Percentiles rank a stretch among this genome's conserved stretches.
Conservation (phyloP, 306 rosid genomes). For the Acacia crassicarpa region DNA sequence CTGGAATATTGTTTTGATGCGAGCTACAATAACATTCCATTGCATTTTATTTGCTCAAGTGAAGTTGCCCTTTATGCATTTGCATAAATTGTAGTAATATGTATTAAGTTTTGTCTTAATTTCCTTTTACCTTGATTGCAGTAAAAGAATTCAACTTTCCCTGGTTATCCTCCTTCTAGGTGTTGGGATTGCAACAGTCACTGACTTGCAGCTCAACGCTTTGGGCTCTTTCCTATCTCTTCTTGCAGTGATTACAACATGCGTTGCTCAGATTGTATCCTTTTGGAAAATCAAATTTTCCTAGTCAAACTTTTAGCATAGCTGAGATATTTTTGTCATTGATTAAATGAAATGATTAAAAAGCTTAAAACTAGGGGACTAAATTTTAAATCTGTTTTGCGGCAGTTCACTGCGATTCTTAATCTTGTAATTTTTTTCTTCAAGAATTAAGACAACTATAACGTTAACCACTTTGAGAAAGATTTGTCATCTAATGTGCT, state of each 20-base stretch:
- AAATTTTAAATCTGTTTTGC: background rate
- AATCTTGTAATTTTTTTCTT: background rate
- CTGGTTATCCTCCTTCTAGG: conserved; percentile 78
- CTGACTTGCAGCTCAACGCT: conserved; percentile 89
- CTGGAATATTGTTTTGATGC: conserved; percentile 20
- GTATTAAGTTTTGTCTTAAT: conserved; percentile 24
- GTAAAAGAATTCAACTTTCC: conserved; percentile 70
- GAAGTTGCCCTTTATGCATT: background rate
- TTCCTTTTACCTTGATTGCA: conserved; percentile 26
- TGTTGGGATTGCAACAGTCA: conserved; percentile 93
- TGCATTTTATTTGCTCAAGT: background rate
- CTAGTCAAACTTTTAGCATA: conserved; percentile 2
- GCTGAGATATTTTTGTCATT: background rate
- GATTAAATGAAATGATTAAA: background rate
- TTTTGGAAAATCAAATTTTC: conserved; percentile 18
- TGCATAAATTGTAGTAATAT: conserved; percentile 20
- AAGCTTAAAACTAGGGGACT: background rate
- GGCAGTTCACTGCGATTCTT: background rate
- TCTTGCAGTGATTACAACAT: conserved; percentile 85
- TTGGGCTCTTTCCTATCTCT: conserved; percentile 83
- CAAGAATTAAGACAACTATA: background rate
- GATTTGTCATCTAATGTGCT: background rate
- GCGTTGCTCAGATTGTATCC: conserved; percentile 99
- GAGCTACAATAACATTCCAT: background rate
- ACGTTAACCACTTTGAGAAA: background rate